Evolutionary conservation across 2,329 filamentous ascomycete genomes (phyloP).

Genomic region (Botryotinia globosa): DNA sequence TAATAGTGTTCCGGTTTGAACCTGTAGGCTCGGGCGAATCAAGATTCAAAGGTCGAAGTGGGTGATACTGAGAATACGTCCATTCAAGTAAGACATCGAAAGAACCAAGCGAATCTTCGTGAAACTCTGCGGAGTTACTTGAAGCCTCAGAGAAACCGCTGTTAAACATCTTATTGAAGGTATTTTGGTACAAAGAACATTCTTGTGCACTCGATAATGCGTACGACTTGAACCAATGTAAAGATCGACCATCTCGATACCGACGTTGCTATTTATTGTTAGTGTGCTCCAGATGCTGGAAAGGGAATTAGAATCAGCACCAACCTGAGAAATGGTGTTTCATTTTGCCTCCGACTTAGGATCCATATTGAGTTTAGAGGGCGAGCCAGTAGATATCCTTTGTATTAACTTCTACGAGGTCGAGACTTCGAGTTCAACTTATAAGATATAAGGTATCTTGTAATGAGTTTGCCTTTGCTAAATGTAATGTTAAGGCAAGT

Average conservation of each 20-base stretch:
- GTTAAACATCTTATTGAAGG: constrained; percentile 19
- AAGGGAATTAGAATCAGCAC: neutral
- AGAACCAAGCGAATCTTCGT: constrained; percentile 5
- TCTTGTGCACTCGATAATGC: neutral
- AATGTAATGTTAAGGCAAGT: too few species aligned
- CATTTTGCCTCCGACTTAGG: neutral
- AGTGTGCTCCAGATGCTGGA: neutral
- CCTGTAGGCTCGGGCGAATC: too few species aligned
- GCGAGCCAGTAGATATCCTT: neutral
- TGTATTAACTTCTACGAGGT: neutral
- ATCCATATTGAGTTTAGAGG: neutral
- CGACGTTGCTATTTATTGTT: neutral
- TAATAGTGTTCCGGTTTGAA: neutral
- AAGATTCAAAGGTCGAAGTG: too few species aligned
- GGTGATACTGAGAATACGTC: neutral
- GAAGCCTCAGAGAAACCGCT: constrained; percentile 4
- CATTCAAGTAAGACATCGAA: neutral
- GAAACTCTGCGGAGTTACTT: neutral
- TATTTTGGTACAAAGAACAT: neutral
- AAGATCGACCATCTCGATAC: neutral
- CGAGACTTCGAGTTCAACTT: neutral
- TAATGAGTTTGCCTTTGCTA: neutral
- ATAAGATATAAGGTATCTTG: neutral
- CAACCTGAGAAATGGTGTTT: neutral
- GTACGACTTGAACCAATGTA: neutral